Percentiles rank a stretch among this genome's conserved stretches.
Conservation (phyloP, 2,329 filamentous ascomycete species). For the Aspergillus fumigatus region DNA sequence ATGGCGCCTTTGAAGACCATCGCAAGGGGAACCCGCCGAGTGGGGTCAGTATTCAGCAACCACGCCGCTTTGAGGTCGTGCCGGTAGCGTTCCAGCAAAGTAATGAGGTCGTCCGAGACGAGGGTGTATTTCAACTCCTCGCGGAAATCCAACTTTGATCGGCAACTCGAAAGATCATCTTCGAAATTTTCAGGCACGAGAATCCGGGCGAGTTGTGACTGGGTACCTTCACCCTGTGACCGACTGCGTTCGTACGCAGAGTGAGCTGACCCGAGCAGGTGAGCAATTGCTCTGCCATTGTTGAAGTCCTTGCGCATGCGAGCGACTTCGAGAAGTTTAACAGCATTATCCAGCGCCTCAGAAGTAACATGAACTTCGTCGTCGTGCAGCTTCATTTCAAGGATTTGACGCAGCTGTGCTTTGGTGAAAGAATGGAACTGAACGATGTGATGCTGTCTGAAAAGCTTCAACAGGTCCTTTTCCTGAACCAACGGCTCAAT, state of each 20-base stretch:
- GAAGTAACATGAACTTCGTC: slow-evolving; percentile 12
- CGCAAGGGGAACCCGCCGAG: slow-evolving; percentile 8
- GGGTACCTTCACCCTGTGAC: not conserved
- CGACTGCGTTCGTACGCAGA: slow-evolving; percentile 12
- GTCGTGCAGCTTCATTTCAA: slow-evolving; percentile 12
- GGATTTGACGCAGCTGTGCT: slow-evolving; percentile 14
- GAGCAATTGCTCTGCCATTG: slow-evolving; percentile 15
- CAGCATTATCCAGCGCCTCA: slow-evolving; percentile 13
- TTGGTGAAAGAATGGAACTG: slow-evolving; percentile 9
- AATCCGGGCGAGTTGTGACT: slow-evolving; percentile 3
- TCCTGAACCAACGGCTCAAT: slow-evolving; percentile 13
- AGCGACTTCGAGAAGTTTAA: slow-evolving; percentile 13
- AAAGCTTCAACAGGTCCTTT: slow-evolving; percentile 1
- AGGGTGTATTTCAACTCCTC: slow-evolving; percentile 14
- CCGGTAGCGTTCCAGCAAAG: slow-evolving; percentile 15
- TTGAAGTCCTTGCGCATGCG: slow-evolving; percentile 18
- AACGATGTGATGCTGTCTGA: slow-evolving; percentile 7
- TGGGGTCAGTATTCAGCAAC: slow-evolving; percentile 13
- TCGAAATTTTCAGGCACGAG: slow-evolving; percentile 14
- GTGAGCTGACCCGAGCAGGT: slow-evolving; percentile 13
- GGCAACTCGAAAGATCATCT: slow-evolving; percentile 4
- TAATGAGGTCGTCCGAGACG: slow-evolving; percentile 16
- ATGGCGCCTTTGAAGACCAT: slow-evolving; percentile 19
- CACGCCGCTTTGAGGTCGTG: slow-evolving; percentile 17
- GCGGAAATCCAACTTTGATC: slow-evolving; percentile 8